Percentiles rank a stretch among this genome's conserved stretches.
These are phyloP conservation scores for Leishmania lainsoni DNA, from an alignment of 208 protist genomes.

Conservation along the genomic window DNA sequence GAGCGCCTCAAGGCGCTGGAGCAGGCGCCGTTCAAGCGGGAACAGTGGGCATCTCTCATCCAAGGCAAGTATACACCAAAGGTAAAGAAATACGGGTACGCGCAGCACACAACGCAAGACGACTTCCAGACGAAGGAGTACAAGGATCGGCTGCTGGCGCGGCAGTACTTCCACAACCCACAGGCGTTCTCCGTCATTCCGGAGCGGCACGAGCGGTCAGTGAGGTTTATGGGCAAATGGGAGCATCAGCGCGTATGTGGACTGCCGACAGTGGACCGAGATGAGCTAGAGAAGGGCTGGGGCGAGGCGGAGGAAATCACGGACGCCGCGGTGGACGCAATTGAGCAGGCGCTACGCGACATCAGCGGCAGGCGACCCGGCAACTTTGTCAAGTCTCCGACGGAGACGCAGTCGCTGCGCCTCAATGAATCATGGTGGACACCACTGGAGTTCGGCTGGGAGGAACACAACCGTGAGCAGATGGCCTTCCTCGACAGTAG, in stretches of 20 bases:
- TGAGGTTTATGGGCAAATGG: conserved; percentile 81
- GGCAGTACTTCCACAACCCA: conserved; percentile 86
- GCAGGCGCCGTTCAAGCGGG: conserved; percentile 72
- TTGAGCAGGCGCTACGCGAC: conserved; percentile 90
- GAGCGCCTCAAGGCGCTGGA: conserved; percentile 73
- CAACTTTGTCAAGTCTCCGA: conserved; percentile 84
- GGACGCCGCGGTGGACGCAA: conserved; percentile 68
- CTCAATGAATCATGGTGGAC: conserved; percentile 89
- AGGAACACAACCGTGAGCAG: conserved; percentile 80
- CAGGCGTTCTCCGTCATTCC: conserved; percentile 88
- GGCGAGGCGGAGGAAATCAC: conserved; percentile 59
- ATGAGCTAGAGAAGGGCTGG: conserved; percentile 89
- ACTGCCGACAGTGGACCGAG: conserved; percentile 85
- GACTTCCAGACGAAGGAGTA: conserved; percentile 94
- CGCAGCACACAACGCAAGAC: conserved; percentile 85
- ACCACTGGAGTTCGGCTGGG: conserved; percentile 80
- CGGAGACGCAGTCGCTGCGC: conserved; percentile 60
- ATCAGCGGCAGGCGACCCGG: conserved; percentile 87
- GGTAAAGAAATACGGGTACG: conserved; percentile 85
- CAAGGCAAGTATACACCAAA: conserved; percentile 88
- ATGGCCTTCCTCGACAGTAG: conserved; percentile 59
- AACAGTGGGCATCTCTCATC: conserved; percentile 82
- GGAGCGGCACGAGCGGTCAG: conserved; percentile 65
- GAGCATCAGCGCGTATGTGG: conserved; percentile 75
- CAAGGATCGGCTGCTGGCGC: conserved; percentile 78